Conservation (phyloP, 176 grass and related monocot genomes). For the Aegilops sharonensis region DNA sequence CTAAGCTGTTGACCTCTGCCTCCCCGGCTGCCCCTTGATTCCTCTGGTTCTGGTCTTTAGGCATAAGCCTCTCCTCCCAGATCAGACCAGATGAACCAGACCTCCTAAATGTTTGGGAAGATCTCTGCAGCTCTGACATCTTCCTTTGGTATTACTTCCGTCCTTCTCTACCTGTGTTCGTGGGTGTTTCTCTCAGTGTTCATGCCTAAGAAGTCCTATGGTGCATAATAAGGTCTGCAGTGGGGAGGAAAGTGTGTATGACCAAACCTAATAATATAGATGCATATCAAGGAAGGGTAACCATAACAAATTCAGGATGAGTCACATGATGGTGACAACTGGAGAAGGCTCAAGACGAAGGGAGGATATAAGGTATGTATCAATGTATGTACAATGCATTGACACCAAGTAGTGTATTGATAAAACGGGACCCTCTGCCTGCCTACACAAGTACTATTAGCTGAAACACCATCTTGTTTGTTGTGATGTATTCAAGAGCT, state of each 20-base stretch:
- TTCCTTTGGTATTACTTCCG: not conserved
- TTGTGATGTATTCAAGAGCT: conserved; percentile 9
- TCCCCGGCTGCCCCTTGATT: conserved; percentile 18
- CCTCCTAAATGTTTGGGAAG: conserved; percentile 53
- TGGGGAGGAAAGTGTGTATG: conserved; percentile 2
- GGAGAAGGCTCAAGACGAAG: not conserved
- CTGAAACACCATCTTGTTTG: conserved; percentile 11
- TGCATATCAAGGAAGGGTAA: conserved; percentile 15
- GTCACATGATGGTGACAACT: conserved; percentile 23
- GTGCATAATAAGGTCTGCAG: not conserved
- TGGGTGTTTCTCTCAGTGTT: not conserved
- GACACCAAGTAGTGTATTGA: not conserved
- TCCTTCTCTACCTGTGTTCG: not conserved
- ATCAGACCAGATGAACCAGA: conserved; percentile 64
- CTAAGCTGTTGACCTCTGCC: conserved; percentile 1
- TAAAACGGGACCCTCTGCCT: not conserved
- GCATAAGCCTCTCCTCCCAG: conserved; percentile 44
- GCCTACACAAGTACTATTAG: not conserved
- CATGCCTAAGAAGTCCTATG: not conserved
- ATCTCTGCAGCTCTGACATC: conserved; percentile 67
- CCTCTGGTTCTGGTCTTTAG: conserved; percentile 23
- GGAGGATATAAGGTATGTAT: conserved; percentile 8
- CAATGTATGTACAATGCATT: conserved; percentile 1
- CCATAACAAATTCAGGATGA: conserved; percentile 24
- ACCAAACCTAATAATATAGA: conserved; percentile 6